Percentiles rank a stretch among this genome's conserved stretches.
Evolutionary conservation across 169 alveolate genomes (phyloP).

Genomic region (Amoebophrya sp.): DNA sequence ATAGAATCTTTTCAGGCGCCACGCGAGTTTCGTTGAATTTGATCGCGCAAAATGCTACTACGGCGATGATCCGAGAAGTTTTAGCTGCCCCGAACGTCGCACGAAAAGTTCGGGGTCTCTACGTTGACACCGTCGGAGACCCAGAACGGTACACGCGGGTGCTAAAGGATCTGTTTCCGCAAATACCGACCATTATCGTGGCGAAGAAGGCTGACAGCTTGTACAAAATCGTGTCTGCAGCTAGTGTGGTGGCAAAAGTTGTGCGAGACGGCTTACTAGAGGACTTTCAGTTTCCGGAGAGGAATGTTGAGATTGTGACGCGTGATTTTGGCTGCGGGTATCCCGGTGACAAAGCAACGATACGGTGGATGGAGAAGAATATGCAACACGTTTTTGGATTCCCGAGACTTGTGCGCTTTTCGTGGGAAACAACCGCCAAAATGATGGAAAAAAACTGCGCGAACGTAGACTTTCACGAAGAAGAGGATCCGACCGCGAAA

Average conservation of each 20-base stretch:
- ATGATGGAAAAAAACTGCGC: slow-evolving; percentile 35
- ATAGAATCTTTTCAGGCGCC: not conserved
- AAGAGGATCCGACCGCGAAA: not conserved
- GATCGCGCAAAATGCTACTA: not conserved
- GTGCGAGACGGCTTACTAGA: slow-evolving; percentile 78
- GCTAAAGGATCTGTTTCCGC: not conserved
- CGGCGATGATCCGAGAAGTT: not conserved
- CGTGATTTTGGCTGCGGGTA: slow-evolving; percentile 32
- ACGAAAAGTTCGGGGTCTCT: slow-evolving; percentile 29
- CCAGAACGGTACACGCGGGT: slow-evolving; percentile 58
- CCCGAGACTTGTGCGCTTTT: slow-evolving; percentile 16
- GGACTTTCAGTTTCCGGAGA: not conserved
- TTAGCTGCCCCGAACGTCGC: not conserved
- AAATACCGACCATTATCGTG: not conserved
- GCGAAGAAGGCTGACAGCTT: slow-evolving; percentile 86
- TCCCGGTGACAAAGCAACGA: slow-evolving; percentile 28
- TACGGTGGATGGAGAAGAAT: slow-evolving; percentile 28
- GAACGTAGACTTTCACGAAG: not conserved
- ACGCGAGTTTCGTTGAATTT: not conserved
- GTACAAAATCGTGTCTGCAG: slow-evolving; percentile 90
- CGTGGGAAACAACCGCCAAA: slow-evolving; percentile 26
- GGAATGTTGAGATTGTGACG: not conserved
- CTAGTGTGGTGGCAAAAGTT: slow-evolving; percentile 92
- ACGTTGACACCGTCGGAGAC: slow-evolving; percentile 82
- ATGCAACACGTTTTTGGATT: slow-evolving; percentile 26